Evolutionary conservation across 1,139 yeast genomes (phyloP).

Genomic region (Yamadazyma membranifaciens): DNA sequence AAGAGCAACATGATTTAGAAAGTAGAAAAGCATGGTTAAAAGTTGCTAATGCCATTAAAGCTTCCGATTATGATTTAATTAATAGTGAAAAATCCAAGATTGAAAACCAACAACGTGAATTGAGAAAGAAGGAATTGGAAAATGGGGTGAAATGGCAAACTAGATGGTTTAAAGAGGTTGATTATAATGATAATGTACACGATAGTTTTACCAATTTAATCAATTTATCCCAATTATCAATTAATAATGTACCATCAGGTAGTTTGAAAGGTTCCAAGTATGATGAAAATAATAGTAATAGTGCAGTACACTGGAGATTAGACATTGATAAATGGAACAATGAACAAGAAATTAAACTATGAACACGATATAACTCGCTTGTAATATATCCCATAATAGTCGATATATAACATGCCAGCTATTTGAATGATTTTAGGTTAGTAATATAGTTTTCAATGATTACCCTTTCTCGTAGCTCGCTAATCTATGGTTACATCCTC

Average conservation of each 20-base stretch:
- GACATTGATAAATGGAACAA: constrained; percentile 50
- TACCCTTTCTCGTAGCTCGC: too few species aligned
- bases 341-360: constrained; percentile 52
- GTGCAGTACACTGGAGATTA: constrained; percentile 70
- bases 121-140: constrained; percentile 69
- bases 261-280: constrained; percentile 51
- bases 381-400: too few species aligned
- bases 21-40: constrained; percentile 81
- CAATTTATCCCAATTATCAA: constrained; percentile 54
- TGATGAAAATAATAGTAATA: constrained; percentile 43
- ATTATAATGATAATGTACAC: constrained; percentile 29
- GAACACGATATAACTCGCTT: constrained; percentile 6
- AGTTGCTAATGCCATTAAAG: constrained; percentile 83
- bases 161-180: constrained; percentile 72
- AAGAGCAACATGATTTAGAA: constrained; percentile 72
- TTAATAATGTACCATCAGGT: constrained; percentile 68
- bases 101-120: constrained; percentile 80
- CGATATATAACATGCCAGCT: constrained; percentile 2
- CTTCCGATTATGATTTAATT: constrained; percentile 71
- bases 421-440: too few species aligned
- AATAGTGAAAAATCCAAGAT: constrained; percentile 70
- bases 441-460: too few species aligned
- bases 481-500: too few species aligned
- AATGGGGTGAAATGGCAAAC: constrained; percentile 65
- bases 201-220: constrained; percentile 49